Evolutionary conservation across 1,284 basidiomycete genomes (phyloP), one percentile per base, ranked within the genome.

Genomic region (Leccinum holopus): DNA sequence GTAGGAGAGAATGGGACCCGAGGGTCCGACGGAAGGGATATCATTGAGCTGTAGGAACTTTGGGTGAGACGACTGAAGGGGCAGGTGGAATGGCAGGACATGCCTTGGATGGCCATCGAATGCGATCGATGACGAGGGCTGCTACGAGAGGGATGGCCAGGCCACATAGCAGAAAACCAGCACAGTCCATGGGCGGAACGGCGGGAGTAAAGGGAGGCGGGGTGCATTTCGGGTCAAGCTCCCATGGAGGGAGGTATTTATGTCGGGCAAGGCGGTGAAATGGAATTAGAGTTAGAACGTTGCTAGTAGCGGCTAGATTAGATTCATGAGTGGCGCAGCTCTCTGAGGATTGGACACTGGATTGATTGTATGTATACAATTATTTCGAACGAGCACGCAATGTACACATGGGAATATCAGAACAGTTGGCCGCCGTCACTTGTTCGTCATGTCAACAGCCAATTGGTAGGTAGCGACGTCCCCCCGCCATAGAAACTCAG

Each of bases 21-120:
- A 72, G n/a, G 76, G 69, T 6, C 78, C 79, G 11, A 79, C 69
- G 0, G 76, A 67, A n/a, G 79, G 78, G 52, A 80, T 78, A 18
- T 53, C 51, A 25, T 66, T 35, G 60, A 74, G 72, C 72, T 76
- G 58, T 32, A 59, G 10, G 33, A 59, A 52, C 11, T 49, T 49
- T 7, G n/a, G 53, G 55, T 51, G 4, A 25, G 59, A 62, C 30
- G 51, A 37, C 37, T n/a, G 37, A 2, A 28, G 30, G 53, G 57
- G 7, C 32, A 37, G 28, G 25, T 54, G 25, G 2, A 57, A 51
- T 51, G 28, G 49, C 2, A 10, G 33, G 53, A 65, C 70, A 35
- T 62, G 59, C 73, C 63, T 75, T 74, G 55, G 71, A 70, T 32
- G 70, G 61, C 66, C 68, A 65, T 53, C 60, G 66, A 44, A 72